phyloP scores from a whole-genome alignment of 2,329 filamentous ascomycete genomes.

The Cercospora zeae-maydis region DNA sequence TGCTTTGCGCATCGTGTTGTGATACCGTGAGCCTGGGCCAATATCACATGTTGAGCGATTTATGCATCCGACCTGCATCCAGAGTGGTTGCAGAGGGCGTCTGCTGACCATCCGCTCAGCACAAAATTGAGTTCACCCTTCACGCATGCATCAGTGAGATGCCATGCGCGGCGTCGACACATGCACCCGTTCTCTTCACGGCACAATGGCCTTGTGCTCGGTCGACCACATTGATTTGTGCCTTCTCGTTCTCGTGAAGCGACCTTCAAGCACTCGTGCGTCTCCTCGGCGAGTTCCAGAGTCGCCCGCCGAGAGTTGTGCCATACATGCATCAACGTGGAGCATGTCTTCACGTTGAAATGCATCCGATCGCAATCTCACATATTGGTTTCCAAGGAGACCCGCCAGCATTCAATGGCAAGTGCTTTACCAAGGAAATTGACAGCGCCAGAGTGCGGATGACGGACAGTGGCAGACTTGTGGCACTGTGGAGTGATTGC shows the following conservation, averaged over 20 bases:
- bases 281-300: conserved; percentile 31
- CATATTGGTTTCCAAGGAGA: conserved; percentile 42
- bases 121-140: background rate
- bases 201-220: background rate
- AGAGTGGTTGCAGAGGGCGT: background rate
- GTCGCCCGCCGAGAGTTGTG: conserved; percentile 27
- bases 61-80: background rate
- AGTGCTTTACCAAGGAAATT: conserved; percentile 12
- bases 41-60: background rate
- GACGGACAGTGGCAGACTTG: conserved; percentile 2
- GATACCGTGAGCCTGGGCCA: too few species aligned
- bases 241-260: background rate
- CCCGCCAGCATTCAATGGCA: conserved; percentile 26
- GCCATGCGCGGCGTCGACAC: background rate
- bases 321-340: conserved; percentile 10
- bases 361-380: conserved; percentile 23
- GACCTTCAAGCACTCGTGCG: background rate
- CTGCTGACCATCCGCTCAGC: background rate
- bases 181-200: background rate
- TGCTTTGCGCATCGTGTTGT: too few species aligned
- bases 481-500: conserved; percentile 11
- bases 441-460: conserved; percentile 23
- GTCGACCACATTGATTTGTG: background rate
- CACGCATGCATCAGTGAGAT: background rate
- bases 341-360: conserved; percentile 1